Conservation (phyloP, 2,329 filamentous ascomycete species). For the Fusarium nodosum region DNA sequence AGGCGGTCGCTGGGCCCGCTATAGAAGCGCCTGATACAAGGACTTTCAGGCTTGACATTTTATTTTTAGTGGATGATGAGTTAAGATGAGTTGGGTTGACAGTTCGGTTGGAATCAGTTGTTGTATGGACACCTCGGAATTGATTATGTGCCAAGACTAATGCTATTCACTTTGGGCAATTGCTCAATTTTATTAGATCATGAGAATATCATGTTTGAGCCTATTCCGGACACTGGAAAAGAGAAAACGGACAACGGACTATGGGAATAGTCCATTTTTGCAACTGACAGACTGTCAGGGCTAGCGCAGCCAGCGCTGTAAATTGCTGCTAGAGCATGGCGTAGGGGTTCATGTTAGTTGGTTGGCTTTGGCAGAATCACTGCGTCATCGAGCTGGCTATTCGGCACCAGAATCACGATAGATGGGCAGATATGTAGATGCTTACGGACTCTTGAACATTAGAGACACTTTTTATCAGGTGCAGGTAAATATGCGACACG, state of each 20-base stretch:
- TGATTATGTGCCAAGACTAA: neutral
- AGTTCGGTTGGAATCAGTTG: neutral
- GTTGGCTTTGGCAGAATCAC: neutral
- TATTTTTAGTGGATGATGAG: neutral
- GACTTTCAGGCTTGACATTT: slow-evolving; percentile 43
- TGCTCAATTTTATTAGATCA: neutral
- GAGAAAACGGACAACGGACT: slow-evolving; percentile 20
- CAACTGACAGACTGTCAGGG: neutral
- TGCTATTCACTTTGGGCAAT: no score
- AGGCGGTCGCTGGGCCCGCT: slow-evolving; percentile 51
- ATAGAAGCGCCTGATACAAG: slow-evolving; percentile 53
- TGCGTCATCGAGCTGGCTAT: slow-evolving; percentile 22
- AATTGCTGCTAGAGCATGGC: no score
- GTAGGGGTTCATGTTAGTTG: neutral
- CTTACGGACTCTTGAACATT: no score
- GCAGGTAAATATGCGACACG: neutral
- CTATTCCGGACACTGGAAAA: slow-evolving; percentile 12
- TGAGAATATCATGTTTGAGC: neutral
- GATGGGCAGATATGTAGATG: neutral
- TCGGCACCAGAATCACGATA: neutral
- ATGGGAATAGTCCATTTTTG: slow-evolving; percentile 10
- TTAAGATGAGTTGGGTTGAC: neutral
- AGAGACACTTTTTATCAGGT: no score
- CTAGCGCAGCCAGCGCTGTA: neutral
- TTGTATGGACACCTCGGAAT: neutral